A percentile compares a stretch with the other conserved stretches of the same genome.
phyloP scores from a whole-genome alignment of 345 rosid genomes.

The Citrus cavaleriei region DNA sequence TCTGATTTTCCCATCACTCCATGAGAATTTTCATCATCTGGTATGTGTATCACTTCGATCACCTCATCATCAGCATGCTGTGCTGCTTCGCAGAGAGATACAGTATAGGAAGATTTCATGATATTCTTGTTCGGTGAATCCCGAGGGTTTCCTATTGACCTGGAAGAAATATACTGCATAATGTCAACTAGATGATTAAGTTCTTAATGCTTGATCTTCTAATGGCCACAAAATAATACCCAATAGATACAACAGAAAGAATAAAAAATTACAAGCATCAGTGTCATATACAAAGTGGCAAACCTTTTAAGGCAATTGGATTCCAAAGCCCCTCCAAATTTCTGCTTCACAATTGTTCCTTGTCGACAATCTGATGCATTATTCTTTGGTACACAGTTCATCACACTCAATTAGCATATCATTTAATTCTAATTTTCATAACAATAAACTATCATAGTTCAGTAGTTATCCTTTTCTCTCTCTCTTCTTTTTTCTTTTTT shows the following conservation, averaged over 20 bases:
- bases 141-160: conserved; percentile 55
- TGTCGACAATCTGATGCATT: conserved; percentile 88
- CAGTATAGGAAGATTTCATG: conserved; percentile 15
- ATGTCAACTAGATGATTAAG: conserved; percentile 9
- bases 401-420: conserved; percentile 7
- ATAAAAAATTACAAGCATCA: not conserved
- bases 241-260: conserved; percentile 9
- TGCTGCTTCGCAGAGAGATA: conserved; percentile 27
- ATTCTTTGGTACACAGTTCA: conserved; percentile 42
- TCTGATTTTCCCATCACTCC: conserved; percentile 26
- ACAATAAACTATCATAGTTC: not conserved
- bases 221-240: conserved; percentile 4
- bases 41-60: conserved; percentile 30
- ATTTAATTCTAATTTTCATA: not conserved
- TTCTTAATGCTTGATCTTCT: conserved; percentile 1
- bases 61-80: conserved; percentile 27
- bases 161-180: conserved; percentile 31
- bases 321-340: conserved; percentile 76
- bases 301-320: conserved; percentile 73
- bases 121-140: conserved; percentile 28
- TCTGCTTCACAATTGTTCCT: conserved; percentile 75
- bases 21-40: conserved; percentile 29
- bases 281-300: conserved; percentile 19
- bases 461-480: not conserved
- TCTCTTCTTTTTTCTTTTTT: not conserved